A percentile compares a stretch with the other conserved stretches of the same genome.
These are phyloP conservation scores for Noccaea bulbosa DNA, from an alignment of 345 rosid genomes.

Conservation along the genomic window DNA sequence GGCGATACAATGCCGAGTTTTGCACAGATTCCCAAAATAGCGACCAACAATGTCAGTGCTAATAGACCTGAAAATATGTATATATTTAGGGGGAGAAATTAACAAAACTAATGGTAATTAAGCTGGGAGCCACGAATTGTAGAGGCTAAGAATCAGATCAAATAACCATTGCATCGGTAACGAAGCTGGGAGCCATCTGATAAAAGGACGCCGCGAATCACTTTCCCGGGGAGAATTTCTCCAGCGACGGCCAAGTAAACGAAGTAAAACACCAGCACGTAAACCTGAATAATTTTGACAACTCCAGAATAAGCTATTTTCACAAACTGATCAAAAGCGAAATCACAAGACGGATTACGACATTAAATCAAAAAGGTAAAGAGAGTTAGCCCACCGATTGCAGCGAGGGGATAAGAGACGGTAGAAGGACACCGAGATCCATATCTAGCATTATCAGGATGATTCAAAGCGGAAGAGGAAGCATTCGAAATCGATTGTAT, in stretches of 20 bases:
- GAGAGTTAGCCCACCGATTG: constrained; percentile 55
- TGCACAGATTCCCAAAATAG: constrained; percentile 60
- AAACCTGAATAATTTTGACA: constrained; percentile 46
- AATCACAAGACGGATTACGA: background rate
- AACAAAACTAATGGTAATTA: too few relatives aligned
- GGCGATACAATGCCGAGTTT: constrained; percentile 61
- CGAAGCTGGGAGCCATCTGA: constrained; percentile 70
- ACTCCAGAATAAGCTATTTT: background rate
- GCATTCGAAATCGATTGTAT: constrained; percentile 34
- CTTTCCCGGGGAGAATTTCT: constrained; percentile 66
- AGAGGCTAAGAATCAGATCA: background rate
- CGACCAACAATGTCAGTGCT: constrained; percentile 58
- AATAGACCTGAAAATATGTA: constrained; percentile 53
- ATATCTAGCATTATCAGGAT: constrained; percentile 29
- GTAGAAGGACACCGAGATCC: constrained; percentile 57
- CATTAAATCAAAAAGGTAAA: constrained; percentile 11
- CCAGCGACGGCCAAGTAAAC: constrained; percentile 71
- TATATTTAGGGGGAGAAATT: background rate
- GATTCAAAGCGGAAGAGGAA: constrained; percentile 27
- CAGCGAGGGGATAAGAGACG: constrained; percentile 57
- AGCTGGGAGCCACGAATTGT: too few relatives aligned
- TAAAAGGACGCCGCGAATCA: constrained; percentile 62
- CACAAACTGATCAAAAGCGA: background rate
- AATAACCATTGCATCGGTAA: constrained; percentile 79
- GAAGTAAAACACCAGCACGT: constrained; percentile 55